Percentiles rank a stretch among this genome's conserved stretches.
Conservation (phyloP, 2,329 filamentous ascomycete species). For the Monilinia fructigena region DNA sequence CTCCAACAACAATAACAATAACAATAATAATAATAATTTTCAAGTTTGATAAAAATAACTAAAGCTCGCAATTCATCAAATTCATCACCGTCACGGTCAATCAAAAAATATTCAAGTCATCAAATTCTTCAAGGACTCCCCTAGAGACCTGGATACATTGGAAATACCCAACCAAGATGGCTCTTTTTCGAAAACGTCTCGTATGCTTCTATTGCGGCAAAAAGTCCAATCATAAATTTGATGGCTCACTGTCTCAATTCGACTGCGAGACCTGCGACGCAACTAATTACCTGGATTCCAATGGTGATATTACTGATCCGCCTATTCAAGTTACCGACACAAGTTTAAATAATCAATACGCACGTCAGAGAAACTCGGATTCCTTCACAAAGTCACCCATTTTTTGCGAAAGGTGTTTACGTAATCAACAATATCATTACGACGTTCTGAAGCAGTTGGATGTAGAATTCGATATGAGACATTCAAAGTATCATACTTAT, state of each 20-base stretch:
- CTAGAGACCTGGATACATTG: background rate
- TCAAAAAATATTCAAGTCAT: background rate
- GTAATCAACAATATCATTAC: slow-evolving; percentile 83
- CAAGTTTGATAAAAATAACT: background rate
- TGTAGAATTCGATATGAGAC: slow-evolving; percentile 59
- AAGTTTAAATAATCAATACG: slow-evolving; percentile 49
- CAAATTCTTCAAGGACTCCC: background rate
- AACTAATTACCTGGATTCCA: slow-evolving; percentile 85
- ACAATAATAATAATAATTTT: too few species aligned
- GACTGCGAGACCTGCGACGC: slow-evolving; percentile 78
- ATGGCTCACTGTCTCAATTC: slow-evolving; percentile 62
- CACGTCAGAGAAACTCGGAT: slow-evolving; percentile 43
- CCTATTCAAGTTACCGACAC: slow-evolving; percentile 60
- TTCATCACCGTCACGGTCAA: background rate
- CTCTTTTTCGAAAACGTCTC: slow-evolving; percentile 43
- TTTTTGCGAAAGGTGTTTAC: slow-evolving; percentile 76
- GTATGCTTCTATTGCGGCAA: slow-evolving; percentile 83
- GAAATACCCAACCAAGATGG: slow-evolving; percentile 32
- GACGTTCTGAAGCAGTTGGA: slow-evolving; percentile 78
- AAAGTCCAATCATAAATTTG: slow-evolving; percentile 59
- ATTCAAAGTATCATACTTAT: slow-evolving; percentile 69
- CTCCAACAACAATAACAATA: too few species aligned
- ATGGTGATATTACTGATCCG: slow-evolving; percentile 87
- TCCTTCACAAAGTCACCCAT: slow-evolving; percentile 36
- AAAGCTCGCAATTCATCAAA: background rate